Base-by-base conservation (phyloP, 257 asterid genomes). In the Nyctanthes arbortristis region DNA sequence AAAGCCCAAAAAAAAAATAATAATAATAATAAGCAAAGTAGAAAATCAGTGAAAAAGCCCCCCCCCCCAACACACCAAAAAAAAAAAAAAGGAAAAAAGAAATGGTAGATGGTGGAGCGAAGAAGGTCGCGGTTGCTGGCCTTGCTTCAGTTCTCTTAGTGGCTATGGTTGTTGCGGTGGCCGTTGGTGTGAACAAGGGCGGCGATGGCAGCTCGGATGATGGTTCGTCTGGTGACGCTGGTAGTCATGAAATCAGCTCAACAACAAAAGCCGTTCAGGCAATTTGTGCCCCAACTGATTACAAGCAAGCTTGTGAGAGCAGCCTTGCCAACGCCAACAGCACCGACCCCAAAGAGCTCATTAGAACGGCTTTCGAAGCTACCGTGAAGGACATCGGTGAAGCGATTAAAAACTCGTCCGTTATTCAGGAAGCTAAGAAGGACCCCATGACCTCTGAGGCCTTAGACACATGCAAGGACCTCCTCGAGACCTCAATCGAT, bases 211-310 rank as follows among this genome's bases (percentile, higher is more conserved):
- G 31, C 20, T n/a, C n/a, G n/a, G n/a, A n/a, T n/a, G n/a, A n/a
- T n/a, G 7, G 45, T 1, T 27, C 74, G 12, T 31, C 64, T 49
- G 30, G n/a, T 3, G 60, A 2, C 31, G 4, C 54, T 0, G 54
- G 34, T 4, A 70, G 13, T 10, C 57, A 20, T 7, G 43, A 9
- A n/a, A 22, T 16, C 22, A 5, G 36, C 43, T 0, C 70, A 61
- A 8, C 66, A 7, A 30, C 74, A 58, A 84, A 78, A 71, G 81
- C 87, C 0, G 88, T 81, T 7, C 20, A 77, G 6, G 73, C 83
- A 13, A 37, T 92, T 1, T 92, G 97, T 67, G 49, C 78, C 28
- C 79, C 88, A 0, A 88, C 93, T 0, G 90, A 85, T 68, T 89
- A 89, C 70, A 80, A 85, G 34, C 85, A 78, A 3, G 52, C 84